Evolutionary conservation across 2,329 filamentous ascomycete genomes (phyloP).

Genomic region (Sclerotinia sclerotiorum): DNA sequence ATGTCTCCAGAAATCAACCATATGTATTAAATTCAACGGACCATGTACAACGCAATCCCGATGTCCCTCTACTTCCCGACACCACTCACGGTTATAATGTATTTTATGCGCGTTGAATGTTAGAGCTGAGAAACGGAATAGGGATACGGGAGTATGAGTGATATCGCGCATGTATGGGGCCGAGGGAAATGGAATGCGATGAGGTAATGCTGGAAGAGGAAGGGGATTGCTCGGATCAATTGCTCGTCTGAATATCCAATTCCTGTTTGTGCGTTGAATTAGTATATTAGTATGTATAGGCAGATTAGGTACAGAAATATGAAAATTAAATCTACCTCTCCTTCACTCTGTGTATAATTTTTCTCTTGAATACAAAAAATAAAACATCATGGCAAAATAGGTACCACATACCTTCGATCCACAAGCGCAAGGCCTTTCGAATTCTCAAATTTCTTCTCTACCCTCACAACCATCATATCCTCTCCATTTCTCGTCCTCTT

Average conservation of each 20-base stretch:
- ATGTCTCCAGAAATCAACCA: conserved; percentile 68
- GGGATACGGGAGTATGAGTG: conserved; percentile 35
- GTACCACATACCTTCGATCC: conserved; percentile 49
- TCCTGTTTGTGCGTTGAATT: conserved; percentile 26
- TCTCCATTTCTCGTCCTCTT: conserved; percentile 56
- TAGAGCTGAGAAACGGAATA: conserved; percentile 81
- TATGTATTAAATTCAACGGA: conserved; percentile 70
- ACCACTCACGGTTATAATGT: conserved; percentile 67
- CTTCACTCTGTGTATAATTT: too few relatives aligned
- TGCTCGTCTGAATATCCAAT: conserved; percentile 39
- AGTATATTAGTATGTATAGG: background rate
- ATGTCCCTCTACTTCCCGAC: conserved; percentile 54
- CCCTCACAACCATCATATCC: conserved; percentile 64
- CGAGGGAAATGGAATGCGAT: conserved; percentile 25
- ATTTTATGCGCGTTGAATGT: conserved; percentile 87
- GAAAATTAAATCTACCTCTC: background rate
- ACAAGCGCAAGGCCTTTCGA: conserved; percentile 52
- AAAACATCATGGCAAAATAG: background rate
- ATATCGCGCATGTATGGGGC: conserved; percentile 38
- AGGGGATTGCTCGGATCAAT: conserved; percentile 28
- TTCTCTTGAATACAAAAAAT: too few relatives aligned
- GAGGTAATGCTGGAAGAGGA: conserved; percentile 31
- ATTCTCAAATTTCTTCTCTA: conserved; percentile 60
- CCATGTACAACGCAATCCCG: conserved; percentile 75
- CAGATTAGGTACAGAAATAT: too few relatives aligned